Evolutionary conservation across 495 filamentous ascomycete species (phyloP), one percentile per base, ranked within the genome.

Genomic region (Xylaria acuta): DNA sequence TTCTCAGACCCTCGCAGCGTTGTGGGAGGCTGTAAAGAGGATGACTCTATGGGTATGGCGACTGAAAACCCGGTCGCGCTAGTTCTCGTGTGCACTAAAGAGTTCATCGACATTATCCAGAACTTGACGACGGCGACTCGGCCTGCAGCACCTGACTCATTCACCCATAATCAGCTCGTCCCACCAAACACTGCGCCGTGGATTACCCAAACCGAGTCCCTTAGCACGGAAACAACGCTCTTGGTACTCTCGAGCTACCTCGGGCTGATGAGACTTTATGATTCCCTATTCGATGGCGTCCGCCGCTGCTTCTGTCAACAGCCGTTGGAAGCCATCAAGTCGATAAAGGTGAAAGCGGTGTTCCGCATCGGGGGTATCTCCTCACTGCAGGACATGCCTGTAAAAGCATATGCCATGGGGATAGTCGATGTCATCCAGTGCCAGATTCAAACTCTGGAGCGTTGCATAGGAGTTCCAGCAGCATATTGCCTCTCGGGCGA

Each of bases 331-430:
- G 1, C 12, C 8, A 64, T 45, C 63, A 63, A 72, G 72, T 73
- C 66, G 22, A 36, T 73, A 18, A 69, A 69, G 65, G 72, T 73
- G 56, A 73, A 73, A 53, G 56, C 72, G 66, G 72, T 73, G 58
- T 60, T 73, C 41, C 72, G 72, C 43, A 73, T 73, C 27, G 72
- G 72, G 60, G 66, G 72, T 16, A 64, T 73, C 32, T 65, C 72
- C 7, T 73, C 72, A 62, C 38, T 70, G 56, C 65, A 73, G 66
- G 72, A 73, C 51, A 73, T 73, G 65, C 65, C 65, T n/a, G 30
- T 69, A 38, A 69, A 73, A 62, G 54, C 66, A 54, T 73, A 70
- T 69, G 72, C 56, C 54, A 59, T 25, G 34, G 67, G 72, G 36
- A 64, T 73, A 38, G 47, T 73, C 38, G 72, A 73, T 64, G 66